Evolutionary conservation across 2,329 filamentous ascomycete species (phyloP).

Genomic region (Fusarium sp.): DNA sequence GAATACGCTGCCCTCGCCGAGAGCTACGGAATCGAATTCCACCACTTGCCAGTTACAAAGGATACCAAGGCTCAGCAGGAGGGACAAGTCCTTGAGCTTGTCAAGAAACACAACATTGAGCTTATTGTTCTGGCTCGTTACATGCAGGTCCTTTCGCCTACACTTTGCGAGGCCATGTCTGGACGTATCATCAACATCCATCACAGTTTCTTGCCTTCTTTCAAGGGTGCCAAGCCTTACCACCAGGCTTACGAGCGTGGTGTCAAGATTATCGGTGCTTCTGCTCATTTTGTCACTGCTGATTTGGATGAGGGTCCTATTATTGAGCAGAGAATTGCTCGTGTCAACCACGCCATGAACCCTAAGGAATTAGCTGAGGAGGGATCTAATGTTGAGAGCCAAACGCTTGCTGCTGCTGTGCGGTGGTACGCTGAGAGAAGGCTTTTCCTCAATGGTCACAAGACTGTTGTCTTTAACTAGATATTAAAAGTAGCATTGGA

Average conservation of each 20-base stretch:
- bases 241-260: conserved; percentile 89
- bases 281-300: conserved; percentile 87
- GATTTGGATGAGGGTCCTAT: conserved; percentile 90
- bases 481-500: not conserved
- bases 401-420: conserved; percentile 83
- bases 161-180: conserved; percentile 81
- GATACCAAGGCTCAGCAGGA: conserved; percentile 85
- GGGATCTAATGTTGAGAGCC: conserved; percentile 86
- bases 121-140: conserved; percentile 86
- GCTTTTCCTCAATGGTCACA: conserved; percentile 82
- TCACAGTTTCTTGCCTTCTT: conserved; percentile 86
- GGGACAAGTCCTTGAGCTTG: conserved; percentile 76
- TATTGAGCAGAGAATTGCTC: conserved; percentile 84
- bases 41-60: conserved; percentile 82
- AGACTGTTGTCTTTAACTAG: conserved; percentile 80
- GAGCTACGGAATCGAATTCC: conserved; percentile 82
- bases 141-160: conserved; percentile 87
- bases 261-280: conserved; percentile 90
- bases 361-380: conserved; percentile 83
- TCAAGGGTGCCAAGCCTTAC: conserved; percentile 91
- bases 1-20: conserved; percentile 77
- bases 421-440: conserved; percentile 86
- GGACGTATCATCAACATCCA: conserved; percentile 94
- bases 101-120: conserved; percentile 77
- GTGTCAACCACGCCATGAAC: conserved; percentile 82